These are phyloP conservation scores for Hyaloscypha bicolor DNA, from an alignment of 495 filamentous ascomycete genomes.

Conservation along the genomic window DNA sequence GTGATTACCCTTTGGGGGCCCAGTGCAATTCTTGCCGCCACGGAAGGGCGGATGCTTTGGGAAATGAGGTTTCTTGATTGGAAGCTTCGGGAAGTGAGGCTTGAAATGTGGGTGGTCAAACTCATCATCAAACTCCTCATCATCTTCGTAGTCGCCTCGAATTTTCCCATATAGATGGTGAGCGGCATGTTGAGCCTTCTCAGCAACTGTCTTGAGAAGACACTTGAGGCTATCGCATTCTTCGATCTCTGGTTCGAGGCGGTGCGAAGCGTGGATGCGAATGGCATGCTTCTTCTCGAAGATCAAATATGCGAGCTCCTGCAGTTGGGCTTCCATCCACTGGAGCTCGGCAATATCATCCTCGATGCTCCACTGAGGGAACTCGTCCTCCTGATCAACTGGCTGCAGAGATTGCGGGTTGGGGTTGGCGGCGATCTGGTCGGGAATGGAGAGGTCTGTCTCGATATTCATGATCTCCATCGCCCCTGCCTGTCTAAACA, in stretches of 20 bases:
- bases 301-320: slow-evolving; percentile 28
- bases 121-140: slow-evolving; percentile 8
- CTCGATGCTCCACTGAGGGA: slow-evolving; percentile 15
- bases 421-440: slow-evolving; percentile 23
- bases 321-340: slow-evolving; percentile 21
- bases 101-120: slow-evolving; percentile 12
- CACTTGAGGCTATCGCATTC: slow-evolving; percentile 35
- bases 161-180: slow-evolving; percentile 23
- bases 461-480: slow-evolving; percentile 45
- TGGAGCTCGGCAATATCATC: slow-evolving; percentile 29
- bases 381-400: slow-evolving; percentile 2
- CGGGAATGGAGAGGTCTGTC: slow-evolving; percentile 24
- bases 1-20: slow-evolving; percentile 20
- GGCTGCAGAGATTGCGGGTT: slow-evolving; percentile 16
- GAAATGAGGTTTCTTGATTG: slow-evolving; percentile 4
- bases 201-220: slow-evolving; percentile 19
- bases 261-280: slow-evolving; percentile 12
- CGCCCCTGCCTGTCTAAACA: slow-evolving; percentile 46
- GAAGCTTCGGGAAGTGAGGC: slow-evolving; percentile 1
- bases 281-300: slow-evolving; percentile 24
- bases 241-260: slow-evolving; percentile 16
- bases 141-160: slow-evolving; percentile 9
- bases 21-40: slow-evolving; percentile 6
- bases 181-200: slow-evolving; percentile 22
- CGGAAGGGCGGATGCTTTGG: slow-evolving; percentile 9